These are phyloP conservation scores for Manihot esculenta DNA, from an alignment of 441 rosid species.

Conservation along the genomic window DNA sequence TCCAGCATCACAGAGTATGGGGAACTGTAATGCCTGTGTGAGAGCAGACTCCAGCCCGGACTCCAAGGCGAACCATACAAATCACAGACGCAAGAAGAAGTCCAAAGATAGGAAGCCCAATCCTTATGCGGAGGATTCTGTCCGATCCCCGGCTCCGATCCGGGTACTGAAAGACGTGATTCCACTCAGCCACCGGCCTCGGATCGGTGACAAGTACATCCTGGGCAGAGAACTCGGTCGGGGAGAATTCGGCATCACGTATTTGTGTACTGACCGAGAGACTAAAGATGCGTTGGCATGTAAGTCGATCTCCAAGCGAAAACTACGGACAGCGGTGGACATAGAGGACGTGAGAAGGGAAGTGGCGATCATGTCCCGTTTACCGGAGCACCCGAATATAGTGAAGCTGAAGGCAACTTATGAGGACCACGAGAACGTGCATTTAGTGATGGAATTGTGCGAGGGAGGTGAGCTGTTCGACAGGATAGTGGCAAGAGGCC, in stretches of 20 bases:
- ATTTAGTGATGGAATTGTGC: conserved; percentile 90
- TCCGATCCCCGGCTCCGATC: conserved; percentile 54
- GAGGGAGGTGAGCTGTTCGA: conserved; percentile 99
- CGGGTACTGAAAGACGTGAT: conserved; percentile 69
- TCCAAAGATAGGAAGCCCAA: conserved; percentile 47
- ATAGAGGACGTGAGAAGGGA: conserved; percentile 89
- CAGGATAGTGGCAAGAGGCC: conserved; percentile 96
- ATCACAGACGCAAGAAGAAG: conserved; percentile 36
- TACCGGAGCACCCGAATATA: conserved; percentile 81
- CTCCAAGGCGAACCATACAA: conserved; percentile 28
- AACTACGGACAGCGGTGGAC: conserved; percentile 82
- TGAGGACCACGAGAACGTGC: conserved; percentile 85
- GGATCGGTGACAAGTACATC: conserved; percentile 76
- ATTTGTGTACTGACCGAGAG: conserved; percentile 88
- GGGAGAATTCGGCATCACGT: conserved; percentile 94
- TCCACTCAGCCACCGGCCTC: conserved; percentile 60
- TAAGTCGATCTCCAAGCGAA: conserved; percentile 86
- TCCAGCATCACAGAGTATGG: conserved; percentile 38
- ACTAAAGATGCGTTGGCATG: conserved; percentile 74
- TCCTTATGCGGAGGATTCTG: conserved; percentile 51
- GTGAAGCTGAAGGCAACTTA: conserved; percentile 84
- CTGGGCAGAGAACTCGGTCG: conserved; percentile 90
- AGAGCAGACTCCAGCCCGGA: conserved; percentile 42
- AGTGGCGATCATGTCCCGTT: conserved; percentile 80
- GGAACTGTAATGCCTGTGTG: conserved; percentile 88